Base-by-base conservation (phyloP, 345 rosid genomes). In the Sisymbrium altissimum region DNA sequence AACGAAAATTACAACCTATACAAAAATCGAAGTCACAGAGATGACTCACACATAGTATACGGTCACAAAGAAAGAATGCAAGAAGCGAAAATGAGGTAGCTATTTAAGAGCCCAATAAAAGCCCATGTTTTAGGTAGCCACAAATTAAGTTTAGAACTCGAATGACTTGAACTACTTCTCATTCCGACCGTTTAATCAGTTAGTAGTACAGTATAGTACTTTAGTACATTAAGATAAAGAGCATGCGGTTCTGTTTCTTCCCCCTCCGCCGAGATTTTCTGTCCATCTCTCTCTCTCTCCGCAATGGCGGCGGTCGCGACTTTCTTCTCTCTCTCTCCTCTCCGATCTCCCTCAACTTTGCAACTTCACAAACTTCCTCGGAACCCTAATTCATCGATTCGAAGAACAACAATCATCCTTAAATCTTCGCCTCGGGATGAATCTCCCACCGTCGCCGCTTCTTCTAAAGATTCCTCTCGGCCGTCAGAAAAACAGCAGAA, bases 261-360 rank as follows among this genome's bases (percentile, higher is more conserved):
- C 23, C 48, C 50, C 61, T 64, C 76, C 76, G 68, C 72, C 76
- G 74, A 43, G 49, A 43, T 12, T 58, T 19, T 14, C 32, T 48
- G 13, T 46, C 59, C 69, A 46, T 32, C 69, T 53, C 29, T 38
- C 62, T 45, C 59, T 63, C 46, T 61, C 73, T 52, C 71, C 58
- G 40, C 40, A 39, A 70, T 49, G 61, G 84, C 85, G 89, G 85
- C 84, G 66, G 56, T 84, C 55, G 43, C 59, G 30, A 57, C 77
- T 70, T 84, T 84, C 35, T 79, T 81, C 54, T 69, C 62, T 53
- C 44, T 53, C 35, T 25, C 76, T 69, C 40, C 63, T 4, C 61
- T 52, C 7, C 83, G 17, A 0, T 50, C 73, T 3, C 38, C 70
- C 4, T 76, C 84, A 2, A 25, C 40, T 1, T 27, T 29, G 33